phyloP scores from a whole-genome alignment of 2,329 filamentous ascomycete species.

The Byssochlamys sp. region DNA sequence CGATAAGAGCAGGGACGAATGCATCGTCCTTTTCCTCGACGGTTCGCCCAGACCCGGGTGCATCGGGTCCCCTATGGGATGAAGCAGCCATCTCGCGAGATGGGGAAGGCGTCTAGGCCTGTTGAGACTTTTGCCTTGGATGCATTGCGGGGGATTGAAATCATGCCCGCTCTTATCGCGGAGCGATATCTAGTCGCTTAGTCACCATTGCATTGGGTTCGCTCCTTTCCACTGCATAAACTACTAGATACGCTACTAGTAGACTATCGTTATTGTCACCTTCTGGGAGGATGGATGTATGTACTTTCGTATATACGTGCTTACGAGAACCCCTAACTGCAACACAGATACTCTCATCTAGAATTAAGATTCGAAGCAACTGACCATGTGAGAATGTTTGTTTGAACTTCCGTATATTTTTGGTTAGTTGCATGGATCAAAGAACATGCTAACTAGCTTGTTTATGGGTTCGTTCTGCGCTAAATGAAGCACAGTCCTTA shows the following conservation, averaged over 20 bases:
- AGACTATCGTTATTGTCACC: no score
- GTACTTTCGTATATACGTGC: no score
- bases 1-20: constrained; percentile 52
- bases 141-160: not conserved
- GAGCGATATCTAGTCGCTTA: not conserved
- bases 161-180: not conserved
- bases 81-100: not conserved
- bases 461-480: not conserved
- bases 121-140: not conserved
- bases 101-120: not conserved
- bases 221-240: not conserved
- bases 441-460: no score
- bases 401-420: no score
- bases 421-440: no score
- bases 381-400: no score
- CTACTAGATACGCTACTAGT: not conserved
- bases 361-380: no score
- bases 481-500: not conserved
- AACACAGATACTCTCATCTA: no score
- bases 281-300: no score
- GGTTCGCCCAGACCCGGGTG: not conserved
- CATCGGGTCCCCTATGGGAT: not conserved
- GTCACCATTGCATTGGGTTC: not conserved
- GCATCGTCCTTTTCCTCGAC: not conserved
- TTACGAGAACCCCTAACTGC: no score